Evolutionary conservation across 805 yeast genomes (phyloP).

Genomic region (Starmerella scarabaei): DNA sequence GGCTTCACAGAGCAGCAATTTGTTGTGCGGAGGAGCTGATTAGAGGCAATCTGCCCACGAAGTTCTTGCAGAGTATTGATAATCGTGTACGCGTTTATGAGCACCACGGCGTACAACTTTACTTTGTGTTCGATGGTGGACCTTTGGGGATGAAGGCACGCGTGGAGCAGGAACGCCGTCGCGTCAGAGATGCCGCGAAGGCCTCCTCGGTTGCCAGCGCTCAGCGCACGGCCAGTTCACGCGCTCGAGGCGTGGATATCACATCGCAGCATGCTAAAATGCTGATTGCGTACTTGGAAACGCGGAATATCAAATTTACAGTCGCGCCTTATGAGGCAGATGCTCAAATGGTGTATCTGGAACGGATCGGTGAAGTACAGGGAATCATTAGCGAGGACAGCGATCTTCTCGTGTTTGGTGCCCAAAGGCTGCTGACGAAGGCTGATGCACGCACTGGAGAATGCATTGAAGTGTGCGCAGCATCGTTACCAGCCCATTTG

Average conservation of each 20-base stretch:
- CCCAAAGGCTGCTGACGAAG: constrained; percentile 62
- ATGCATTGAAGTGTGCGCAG: constrained; percentile 55
- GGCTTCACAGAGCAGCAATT: constrained; percentile 82
- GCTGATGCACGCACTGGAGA: constrained; percentile 48
- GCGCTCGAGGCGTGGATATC: constrained; percentile 51
- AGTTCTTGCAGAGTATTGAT: constrained; percentile 49
- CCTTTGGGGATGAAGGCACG: constrained; percentile 61
- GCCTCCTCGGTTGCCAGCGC: constrained; percentile 3
- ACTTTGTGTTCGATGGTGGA: constrained; percentile 89
- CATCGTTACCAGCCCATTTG: constrained; percentile 32
- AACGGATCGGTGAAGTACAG: constrained; percentile 56
- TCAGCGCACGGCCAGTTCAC: neutral
- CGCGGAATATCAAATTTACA: constrained; percentile 46
- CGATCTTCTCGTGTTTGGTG: constrained; percentile 82
- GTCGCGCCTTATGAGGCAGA: constrained; percentile 99
- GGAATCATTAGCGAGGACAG: constrained; percentile 92
- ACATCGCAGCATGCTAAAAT: constrained; percentile 86
- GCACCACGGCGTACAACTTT: constrained; percentile 62
- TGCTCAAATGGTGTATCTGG: constrained; percentile 87
- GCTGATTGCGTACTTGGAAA: constrained; percentile 49
- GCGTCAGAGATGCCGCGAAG: constrained; percentile 42
- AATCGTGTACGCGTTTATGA: constrained; percentile 53
- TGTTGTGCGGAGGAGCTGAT: constrained; percentile 78
- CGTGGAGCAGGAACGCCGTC: constrained; percentile 55
- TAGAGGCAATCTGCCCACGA: constrained; percentile 48